Evolutionary conservation across 75 land plant species (phyloP).

Genomic region (Selaginella tamariscina): DNA sequence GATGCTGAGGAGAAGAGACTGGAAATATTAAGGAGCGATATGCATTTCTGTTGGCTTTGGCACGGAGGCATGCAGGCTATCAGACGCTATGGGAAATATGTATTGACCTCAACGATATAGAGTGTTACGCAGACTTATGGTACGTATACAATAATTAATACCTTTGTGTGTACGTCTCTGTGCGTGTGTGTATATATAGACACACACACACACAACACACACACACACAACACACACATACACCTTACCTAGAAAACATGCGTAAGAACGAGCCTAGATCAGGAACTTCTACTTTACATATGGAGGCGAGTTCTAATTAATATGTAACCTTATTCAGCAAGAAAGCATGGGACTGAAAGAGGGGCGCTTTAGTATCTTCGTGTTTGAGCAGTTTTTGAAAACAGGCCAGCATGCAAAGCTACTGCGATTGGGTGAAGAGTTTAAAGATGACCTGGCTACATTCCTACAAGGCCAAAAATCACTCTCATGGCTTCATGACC

Average conservation of each 20-base stretch:
- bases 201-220: too few species aligned
- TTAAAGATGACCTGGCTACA: slow-evolving; percentile 66
- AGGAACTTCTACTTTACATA: not conserved
- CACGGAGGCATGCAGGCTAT: slow-evolving; percentile 78
- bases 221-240: too few species aligned
- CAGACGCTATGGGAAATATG: slow-evolving; percentile 73
- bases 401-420: slow-evolving; percentile 53
- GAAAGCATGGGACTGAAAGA: slow-evolving; percentile 80
- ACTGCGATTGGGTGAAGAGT: slow-evolving; percentile 91
- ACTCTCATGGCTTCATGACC: slow-evolving; percentile 87
- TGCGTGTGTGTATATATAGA: too few species aligned
- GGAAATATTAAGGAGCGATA: slow-evolving; percentile 32
- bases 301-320: not conserved
- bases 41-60: slow-evolving; percentile 44
- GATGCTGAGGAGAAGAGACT: slow-evolving; percentile 29
- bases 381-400: slow-evolving; percentile 57
- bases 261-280: too few species aligned
- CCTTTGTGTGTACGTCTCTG: too few species aligned
- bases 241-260: too few species aligned
- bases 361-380: slow-evolving; percentile 88
- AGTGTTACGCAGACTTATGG: slow-evolving; percentile 70
- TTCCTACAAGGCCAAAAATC: slow-evolving; percentile 63
- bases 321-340: slow-evolving; percentile 37
- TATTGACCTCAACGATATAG: slow-evolving; percentile 60
- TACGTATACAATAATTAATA: too few species aligned